These are phyloP conservation scores for Tillandsia leiboldiana DNA, from an alignment of 176 grass and related monocot genomes.

Conservation along the genomic window DNA sequence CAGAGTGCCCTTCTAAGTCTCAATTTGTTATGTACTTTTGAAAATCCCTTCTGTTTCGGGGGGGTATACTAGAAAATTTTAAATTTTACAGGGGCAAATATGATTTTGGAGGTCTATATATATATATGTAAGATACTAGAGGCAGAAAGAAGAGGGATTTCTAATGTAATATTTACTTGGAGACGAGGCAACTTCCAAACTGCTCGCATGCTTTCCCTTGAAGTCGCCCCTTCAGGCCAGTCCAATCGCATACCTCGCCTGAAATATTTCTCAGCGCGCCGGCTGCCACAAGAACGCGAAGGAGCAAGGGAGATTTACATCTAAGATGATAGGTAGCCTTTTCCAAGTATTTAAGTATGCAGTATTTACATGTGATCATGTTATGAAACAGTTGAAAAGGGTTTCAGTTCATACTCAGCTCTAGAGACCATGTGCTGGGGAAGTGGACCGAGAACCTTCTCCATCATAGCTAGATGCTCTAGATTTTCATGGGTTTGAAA, in stretches of 20 bases:
- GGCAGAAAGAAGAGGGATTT: background rate
- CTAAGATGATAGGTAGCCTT: background rate
- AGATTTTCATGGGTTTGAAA: slow-evolving; percentile 98
- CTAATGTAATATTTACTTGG: slow-evolving; percentile 41
- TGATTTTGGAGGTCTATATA: no score
- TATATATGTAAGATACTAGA: no score
- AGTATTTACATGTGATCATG: slow-evolving; percentile 4
- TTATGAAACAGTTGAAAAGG: slow-evolving; percentile 11
- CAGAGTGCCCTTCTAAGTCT: no score
- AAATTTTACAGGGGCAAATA: no score
- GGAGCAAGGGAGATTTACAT: background rate
- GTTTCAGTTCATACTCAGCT: slow-evolving; percentile 52
- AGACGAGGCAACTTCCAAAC: slow-evolving; percentile 93
- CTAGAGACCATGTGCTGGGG: slow-evolving; percentile 69
- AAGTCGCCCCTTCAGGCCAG: slow-evolving; percentile 89
- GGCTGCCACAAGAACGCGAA: slow-evolving; percentile 37
- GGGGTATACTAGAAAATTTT: no score
- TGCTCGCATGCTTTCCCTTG: slow-evolving; percentile 80
- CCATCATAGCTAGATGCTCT: slow-evolving; percentile 98
- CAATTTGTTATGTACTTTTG: no score
- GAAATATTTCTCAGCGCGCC: slow-evolving; percentile 90
- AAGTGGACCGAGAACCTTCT: slow-evolving; percentile 68
- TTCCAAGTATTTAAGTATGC: background rate
- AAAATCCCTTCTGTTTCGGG: no score
- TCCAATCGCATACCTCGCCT: slow-evolving; percentile 60